These are phyloP conservation scores for Saturnispora ahearnii DNA, from an alignment of 805 yeast species.

Conservation along the genomic window DNA sequence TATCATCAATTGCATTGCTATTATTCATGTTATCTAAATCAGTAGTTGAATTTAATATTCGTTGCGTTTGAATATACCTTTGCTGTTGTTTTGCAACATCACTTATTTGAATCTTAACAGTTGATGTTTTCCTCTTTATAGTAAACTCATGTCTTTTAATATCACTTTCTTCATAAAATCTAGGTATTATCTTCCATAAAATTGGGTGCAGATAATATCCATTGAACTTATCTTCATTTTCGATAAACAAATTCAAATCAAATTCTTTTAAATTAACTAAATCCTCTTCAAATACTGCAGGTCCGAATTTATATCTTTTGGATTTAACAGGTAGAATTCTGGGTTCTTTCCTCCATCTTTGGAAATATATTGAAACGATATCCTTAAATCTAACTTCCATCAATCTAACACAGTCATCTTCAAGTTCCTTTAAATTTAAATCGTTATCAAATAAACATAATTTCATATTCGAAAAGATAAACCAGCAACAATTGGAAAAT, in stretches of 20 bases:
- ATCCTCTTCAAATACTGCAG: slow-evolving; percentile 6
- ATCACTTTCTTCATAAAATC: slow-evolving; percentile 13
- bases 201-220: slow-evolving; percentile 32
- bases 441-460: slow-evolving; percentile 42
- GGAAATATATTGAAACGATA: slow-evolving; percentile 22
- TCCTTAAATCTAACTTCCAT: slow-evolving; percentile 15
- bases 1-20: slow-evolving; percentile 21
- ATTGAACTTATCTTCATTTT: slow-evolving; percentile 31
- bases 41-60: neutral
- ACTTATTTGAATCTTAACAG: slow-evolving; percentile 6
- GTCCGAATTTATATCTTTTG: slow-evolving; percentile 20
- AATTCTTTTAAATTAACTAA: slow-evolving; percentile 17
- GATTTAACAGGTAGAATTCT: slow-evolving; percentile 26
- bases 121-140: slow-evolving; percentile 4
- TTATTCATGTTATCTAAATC: neutral
- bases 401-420: slow-evolving; percentile 1
- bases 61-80: neutral
- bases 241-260: slow-evolving; percentile 28
- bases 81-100: slow-evolving; percentile 10
- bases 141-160: neutral
- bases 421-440: slow-evolving; percentile 14
- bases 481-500: slow-evolving; percentile 56
- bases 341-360: slow-evolving; percentile 12
- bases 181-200: slow-evolving; percentile 23
- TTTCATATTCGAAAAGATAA: slow-evolving; percentile 56